Conservation (phyloP, 192 early-diverging fungal species). For the Polychytrium aggregatum region DNA sequence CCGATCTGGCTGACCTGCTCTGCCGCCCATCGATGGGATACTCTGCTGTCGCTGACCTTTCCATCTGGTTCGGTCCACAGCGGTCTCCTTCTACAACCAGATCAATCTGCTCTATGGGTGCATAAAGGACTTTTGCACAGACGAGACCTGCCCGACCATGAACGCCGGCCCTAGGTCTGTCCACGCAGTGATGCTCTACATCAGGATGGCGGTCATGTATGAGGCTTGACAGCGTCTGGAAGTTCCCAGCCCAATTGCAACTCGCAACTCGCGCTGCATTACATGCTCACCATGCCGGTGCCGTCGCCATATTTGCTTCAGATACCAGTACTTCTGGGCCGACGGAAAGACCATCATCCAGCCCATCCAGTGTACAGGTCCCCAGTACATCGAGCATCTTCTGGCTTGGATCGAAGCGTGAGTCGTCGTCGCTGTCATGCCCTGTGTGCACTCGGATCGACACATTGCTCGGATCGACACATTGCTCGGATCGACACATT, state of each 20-base stretch:
- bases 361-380: constrained; percentile 15
- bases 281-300: too few species aligned
- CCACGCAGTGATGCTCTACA: too few species aligned
- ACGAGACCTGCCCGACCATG: constrained; percentile 18
- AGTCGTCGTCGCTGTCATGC: too few species aligned
- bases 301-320: too few species aligned
- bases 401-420: constrained; percentile 19
- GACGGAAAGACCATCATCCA: constrained; percentile 25
- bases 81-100: constrained; percentile 25
- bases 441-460: too few species aligned
- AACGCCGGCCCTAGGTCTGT: constrained; percentile 12
- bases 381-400: constrained; percentile 19
- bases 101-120: constrained; percentile 22
- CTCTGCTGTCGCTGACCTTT: too few species aligned
- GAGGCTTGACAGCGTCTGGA: too few species aligned
- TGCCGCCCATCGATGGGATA: not conserved
- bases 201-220: too few species aligned
- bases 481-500: too few species aligned
- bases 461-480: too few species aligned
- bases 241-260: too few species aligned
- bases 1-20: not conserved
- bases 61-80: constrained; percentile 1
- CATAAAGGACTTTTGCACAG: constrained; percentile 20
- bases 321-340: constrained; percentile 30
- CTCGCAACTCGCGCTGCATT: too few species aligned